Evolutionary conservation across 768 basidiomycete genomes (phyloP), one percentile per base, ranked within the genome.

Genomic region (Termitomyces sp.): DNA sequence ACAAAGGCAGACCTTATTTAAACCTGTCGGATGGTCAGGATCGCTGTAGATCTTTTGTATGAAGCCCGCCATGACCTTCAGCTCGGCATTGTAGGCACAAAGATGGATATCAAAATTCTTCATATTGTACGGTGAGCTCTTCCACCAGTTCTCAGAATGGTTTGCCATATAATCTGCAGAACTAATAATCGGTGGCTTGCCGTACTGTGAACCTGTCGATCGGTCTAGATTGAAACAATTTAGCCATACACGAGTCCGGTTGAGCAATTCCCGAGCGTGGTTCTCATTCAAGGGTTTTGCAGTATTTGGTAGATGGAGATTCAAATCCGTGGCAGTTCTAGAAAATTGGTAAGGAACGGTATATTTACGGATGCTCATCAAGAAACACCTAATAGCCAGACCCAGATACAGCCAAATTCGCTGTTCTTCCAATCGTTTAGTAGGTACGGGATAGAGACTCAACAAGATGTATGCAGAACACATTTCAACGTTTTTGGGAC

Each of bases 211-310:
- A 4, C 90, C 86, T 8, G 90, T 88, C 6, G 92, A 94, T 24
- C 92, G 86, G 70, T 98, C 94, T 43, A 96, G 75, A 70, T 94
- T 92, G 73, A 88, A 92, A 71, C 92, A 94, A 67, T 87, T 90
- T 57, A 96, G 73, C 94, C 94, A 98, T 6, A 90, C 81, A 22
- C 94, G 84, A 53, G 92, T 92, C 43, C 94, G 86, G 67, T 94
- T 96, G 56, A 94, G 81, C 72, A 94, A 83, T 73, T 94, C 90
- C 42, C 94, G 83, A 7, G 88, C 88, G 58, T 90, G 87, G 57
- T 81, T 81, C 69, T 94, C 92, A 64, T 91, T 91, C 14, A 84
- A 73, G 9, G 90, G 87, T 63, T 87, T 85, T 26, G 85, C 84
- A 2, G 85, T 84, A 44, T 80, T 79, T 2, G 89, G 90, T 32